Evolutionary conservation across 2,329 filamentous ascomycete species (phyloP), one percentile per base, ranked within the genome.

Genomic region (Exophiala aquamarina): DNA sequence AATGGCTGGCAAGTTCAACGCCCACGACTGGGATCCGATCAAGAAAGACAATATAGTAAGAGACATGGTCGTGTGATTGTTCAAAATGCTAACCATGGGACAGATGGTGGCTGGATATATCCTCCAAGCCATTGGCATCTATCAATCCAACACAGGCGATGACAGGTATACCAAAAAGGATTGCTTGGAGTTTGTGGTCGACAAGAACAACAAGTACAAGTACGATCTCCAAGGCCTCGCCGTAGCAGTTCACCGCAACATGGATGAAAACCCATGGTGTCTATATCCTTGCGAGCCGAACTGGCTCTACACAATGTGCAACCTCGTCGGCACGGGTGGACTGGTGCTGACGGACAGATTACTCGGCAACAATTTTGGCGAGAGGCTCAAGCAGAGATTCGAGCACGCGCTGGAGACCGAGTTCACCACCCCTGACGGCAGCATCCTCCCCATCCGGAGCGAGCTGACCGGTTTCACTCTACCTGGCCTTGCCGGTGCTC

Each of bases 391-490:
- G 13, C 15, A 37, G 15, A 41, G 40, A 31, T 54, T 54, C 29
- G 48, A 54, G 36, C 41, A 43, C 17, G 43, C 44, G 7, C 32
- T 54, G 5, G 44, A 54, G 14, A 44, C 38, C 14, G 51, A 51
- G 32, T 51, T 51, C 41, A 51, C 48, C 21, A 34, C 41, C 7
- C 40, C 40, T 4, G 51, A 54, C 28, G 51, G 51, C n/a, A 48
- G 39, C 15, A 54, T 54, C 23, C 18, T 54, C 10, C 48, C 51
- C 13, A 51, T 54, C 28, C 48, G 48, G 21, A 48, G 43, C 26
- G 51, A 54, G 40, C 34, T 54, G 17, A 54, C 51, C 2, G 51
- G 51, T 2, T 51, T 54, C 23, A 54, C 51, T 14, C 47, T 53
- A 6, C 51, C 51, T 7, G 47, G 47, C 7, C 44, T 55, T 31